Percentiles rank a stretch among this genome's conserved stretches.
Conservation (phyloP, 345 rosid species). For the Eucalyptus victrix region DNA sequence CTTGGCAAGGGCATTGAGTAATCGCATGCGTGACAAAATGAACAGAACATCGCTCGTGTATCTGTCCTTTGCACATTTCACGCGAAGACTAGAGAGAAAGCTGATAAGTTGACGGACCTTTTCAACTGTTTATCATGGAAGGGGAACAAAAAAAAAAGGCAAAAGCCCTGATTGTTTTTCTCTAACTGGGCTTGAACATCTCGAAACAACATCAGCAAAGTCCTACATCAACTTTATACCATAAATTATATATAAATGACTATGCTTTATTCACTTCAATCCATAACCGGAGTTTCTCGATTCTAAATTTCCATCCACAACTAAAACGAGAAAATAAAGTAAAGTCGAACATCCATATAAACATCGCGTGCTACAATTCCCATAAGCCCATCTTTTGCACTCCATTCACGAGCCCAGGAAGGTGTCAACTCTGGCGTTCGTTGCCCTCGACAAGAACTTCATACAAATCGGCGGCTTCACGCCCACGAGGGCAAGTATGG, state of each 20-base stretch:
- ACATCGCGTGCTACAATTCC: neutral
- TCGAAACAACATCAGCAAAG: neutral
- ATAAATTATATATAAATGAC: neutral
- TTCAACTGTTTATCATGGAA: neutral
- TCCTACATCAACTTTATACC: neutral
- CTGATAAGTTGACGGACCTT: neutral
- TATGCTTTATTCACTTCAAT: neutral
- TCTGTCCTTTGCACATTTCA: neutral
- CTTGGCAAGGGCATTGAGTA: neutral
- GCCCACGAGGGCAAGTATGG: conserved; percentile 53
- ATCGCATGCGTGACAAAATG: neutral
- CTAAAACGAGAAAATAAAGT: neutral
- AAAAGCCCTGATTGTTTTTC: neutral
- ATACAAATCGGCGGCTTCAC: conserved; percentile 72
- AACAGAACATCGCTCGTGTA: neutral
- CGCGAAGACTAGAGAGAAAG: neutral
- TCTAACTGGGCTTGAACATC: neutral
- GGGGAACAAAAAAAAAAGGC: neutral
- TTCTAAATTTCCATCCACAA: neutral
- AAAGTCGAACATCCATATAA: neutral
- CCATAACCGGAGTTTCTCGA: neutral
- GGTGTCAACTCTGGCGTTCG: conserved; percentile 33
- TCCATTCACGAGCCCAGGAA: conserved; percentile 8
- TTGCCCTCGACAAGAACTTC: conserved; percentile 54
- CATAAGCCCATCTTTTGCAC: neutral